Evolutionary conservation across 2,329 filamentous ascomycete species (phyloP).

Genomic region (Cyphellophora attinorum): DNA sequence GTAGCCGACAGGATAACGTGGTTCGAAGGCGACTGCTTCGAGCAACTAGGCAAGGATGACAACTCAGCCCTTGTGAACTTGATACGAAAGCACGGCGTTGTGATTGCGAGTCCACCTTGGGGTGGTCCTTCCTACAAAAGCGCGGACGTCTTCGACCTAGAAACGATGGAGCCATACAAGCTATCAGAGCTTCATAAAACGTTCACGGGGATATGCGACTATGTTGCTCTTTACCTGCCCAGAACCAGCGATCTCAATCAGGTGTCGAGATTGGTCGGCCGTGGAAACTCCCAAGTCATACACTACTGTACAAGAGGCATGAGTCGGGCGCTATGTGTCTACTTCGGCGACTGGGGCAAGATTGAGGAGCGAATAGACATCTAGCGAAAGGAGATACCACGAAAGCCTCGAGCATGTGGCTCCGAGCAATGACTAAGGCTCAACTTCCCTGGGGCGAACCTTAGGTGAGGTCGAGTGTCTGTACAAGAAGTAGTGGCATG

Average conservation of each 20-base stretch:
- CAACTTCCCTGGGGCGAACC: too few species aligned
- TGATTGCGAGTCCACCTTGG: constrained; percentile 69
- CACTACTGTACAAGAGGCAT: constrained; percentile 90
- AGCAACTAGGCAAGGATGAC: constrained; percentile 43
- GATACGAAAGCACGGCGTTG: constrained; percentile 39
- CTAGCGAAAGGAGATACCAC: too few species aligned
- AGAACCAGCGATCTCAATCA: constrained; percentile 75
- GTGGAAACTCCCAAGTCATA: constrained; percentile 58
- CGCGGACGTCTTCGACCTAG: constrained; percentile 69
- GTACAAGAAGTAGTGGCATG: too few species aligned
- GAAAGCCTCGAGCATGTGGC: too few species aligned
- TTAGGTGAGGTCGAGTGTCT: too few species aligned
- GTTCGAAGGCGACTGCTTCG: constrained; percentile 80
- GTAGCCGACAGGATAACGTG: constrained; percentile 71
- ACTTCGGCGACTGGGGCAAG: constrained; percentile 34
- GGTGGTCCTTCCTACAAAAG: constrained; percentile 60
- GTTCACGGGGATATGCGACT: constrained; percentile 43
- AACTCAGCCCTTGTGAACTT: constrained; percentile 37
- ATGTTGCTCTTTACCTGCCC: constrained; percentile 71
- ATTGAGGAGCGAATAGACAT: too few species aligned
- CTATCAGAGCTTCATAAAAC: constrained; percentile 52
- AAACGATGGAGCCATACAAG: constrained; percentile 80
- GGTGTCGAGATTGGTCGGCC: constrained; percentile 48
- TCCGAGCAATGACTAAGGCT: too few species aligned
- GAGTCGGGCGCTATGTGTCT: constrained; percentile 64